Evolutionary conservation across 768 basidiomycete genomes (phyloP), one percentile per base, ranked within the genome.

Genomic region (Rhodocollybia butyracea): DNA sequence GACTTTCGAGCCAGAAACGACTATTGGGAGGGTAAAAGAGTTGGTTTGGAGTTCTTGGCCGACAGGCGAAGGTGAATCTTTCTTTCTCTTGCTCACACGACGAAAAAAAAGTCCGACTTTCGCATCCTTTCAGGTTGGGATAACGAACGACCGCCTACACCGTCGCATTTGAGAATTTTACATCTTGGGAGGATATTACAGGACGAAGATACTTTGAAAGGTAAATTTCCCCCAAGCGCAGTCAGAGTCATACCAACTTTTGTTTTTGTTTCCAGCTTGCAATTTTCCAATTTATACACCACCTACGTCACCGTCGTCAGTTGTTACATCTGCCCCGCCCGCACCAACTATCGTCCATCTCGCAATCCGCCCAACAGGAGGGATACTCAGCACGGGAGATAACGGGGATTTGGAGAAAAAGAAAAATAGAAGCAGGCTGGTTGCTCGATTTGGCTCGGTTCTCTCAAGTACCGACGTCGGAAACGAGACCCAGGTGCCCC

Each of bases 11-110:
- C 88, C 88, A 12, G 82, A 83, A 60, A 87, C 81, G 21, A 86
- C 88, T 0, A 73, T 91, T 30, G 88, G 87, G 17, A 76, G 90
- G 61, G 85, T 90, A 27, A 91, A 91, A 69, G 90, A 92, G 71
- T 78, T 92, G 45, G 81, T 86, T 34, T 91, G 90, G 89, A 89
- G 85, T 70, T 79, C 83, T 31, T 92, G 90, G 89, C 88, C 88
- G 27, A 71, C 74, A 62, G 88, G 89, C 85, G 34, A 30, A 45
- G 22, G 21, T 55, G 29, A 22, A 21, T 55, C 27, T 31, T 46
- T 26, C 21, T 27, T 30, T 48, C 19, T 10, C 12, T 39, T 43
- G 19, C 27, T 26, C 55, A 58, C 38, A 45, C 47, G 40, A 42
- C 51, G 50, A 40, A 43, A 27, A 32, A 2, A 12, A 22, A 36